Percentiles rank a stretch among this genome's conserved stretches.
Evolutionary conservation across 257 asterid genomes (phyloP).

Genomic region (Jacaranda copaia): DNA sequence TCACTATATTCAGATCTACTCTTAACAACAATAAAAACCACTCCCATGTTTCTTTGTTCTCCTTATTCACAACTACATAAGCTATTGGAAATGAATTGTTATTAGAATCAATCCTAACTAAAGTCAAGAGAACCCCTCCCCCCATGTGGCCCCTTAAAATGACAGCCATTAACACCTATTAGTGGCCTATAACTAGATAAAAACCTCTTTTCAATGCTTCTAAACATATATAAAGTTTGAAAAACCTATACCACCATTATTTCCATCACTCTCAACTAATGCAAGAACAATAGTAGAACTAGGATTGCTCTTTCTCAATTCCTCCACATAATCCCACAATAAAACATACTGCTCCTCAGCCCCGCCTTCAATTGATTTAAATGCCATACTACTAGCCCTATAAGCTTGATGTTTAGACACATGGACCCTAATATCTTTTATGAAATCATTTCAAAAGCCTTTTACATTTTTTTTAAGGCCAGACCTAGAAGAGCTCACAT

Average conservation of each 20-base stretch:
- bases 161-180: neutral
- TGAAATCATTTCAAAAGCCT: neutral
- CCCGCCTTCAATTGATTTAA: neutral
- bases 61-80: neutral
- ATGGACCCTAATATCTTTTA: neutral
- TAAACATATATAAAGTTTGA: neutral
- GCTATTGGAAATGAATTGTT: neutral
- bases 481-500: neutral
- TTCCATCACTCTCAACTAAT: neutral
- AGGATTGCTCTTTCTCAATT: neutral
- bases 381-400: neutral
- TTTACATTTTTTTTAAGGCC: neutral
- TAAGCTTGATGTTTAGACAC: neutral
- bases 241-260: neutral
- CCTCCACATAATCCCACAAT: neutral
- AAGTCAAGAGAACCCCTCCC: neutral
- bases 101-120: neutral
- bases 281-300: neutral
- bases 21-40: neutral
- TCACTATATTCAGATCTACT: neutral
- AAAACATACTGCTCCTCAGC: neutral
- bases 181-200: neutral
- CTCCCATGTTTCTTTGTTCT: neutral
- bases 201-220: neutral
- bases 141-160: neutral